These are phyloP conservation scores for Colletotrichum eleusines DNA, from an alignment of 2,329 filamentous ascomycete species.

Conservation along the genomic window DNA sequence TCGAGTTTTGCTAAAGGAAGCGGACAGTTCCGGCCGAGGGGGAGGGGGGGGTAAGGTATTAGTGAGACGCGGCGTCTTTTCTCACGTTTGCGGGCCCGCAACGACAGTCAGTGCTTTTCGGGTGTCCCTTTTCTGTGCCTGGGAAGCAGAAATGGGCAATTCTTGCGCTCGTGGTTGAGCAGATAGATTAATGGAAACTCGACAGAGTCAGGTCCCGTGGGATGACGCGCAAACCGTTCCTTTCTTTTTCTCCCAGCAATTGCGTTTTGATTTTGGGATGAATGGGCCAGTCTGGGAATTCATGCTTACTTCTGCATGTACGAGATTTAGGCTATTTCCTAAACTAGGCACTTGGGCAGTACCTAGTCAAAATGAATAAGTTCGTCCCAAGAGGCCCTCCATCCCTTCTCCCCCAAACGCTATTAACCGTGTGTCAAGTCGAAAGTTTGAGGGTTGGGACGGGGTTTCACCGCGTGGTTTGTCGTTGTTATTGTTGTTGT, in stretches of 20 bases:
- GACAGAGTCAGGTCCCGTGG: neutral
- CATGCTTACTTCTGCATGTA: no score
- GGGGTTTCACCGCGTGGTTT: neutral
- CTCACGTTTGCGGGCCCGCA: neutral
- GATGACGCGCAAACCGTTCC: neutral
- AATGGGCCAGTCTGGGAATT: neutral
- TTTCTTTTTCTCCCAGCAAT: neutral
- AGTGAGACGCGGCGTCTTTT: neutral
- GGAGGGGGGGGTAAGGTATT: no score
- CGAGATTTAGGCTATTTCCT: neutral
- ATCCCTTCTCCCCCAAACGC: neutral
- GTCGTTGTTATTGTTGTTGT: no score
- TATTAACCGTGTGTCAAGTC: neutral
- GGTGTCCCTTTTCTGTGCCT: no score
- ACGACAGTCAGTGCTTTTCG: neutral
- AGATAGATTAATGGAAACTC: neutral
- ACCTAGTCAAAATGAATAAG: neutral
- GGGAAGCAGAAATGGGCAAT: no score
- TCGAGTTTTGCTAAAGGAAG: neutral
- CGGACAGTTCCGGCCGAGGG: neutral
- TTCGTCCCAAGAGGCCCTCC: neutral
- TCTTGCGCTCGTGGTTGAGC: neutral
- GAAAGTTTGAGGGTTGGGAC: neutral
- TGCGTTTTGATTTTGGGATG: neutral
- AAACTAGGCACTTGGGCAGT: neutral